phyloP scores from a whole-genome alignment of 164 flowering plant species.

The Cinnamomum chago region DNA sequence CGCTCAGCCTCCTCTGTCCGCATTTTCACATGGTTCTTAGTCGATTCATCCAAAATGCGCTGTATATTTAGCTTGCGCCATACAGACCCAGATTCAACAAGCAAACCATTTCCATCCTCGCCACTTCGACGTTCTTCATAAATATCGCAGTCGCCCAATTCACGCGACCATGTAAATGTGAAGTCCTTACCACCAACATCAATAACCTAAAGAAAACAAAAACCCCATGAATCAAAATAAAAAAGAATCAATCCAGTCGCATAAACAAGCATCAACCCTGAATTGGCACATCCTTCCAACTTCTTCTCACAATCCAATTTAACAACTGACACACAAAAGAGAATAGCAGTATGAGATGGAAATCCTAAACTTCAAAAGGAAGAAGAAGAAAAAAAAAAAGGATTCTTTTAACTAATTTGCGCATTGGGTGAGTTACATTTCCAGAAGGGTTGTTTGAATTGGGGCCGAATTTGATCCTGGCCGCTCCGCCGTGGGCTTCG shows the following conservation, averaged over 20 bases:
- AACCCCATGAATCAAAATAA: background rate
- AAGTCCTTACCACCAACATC: conserved; percentile 92
- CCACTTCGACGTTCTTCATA: conserved; percentile 86
- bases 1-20: conserved; percentile 94
- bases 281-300: background rate
- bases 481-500: conserved; percentile 62
- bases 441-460: conserved; percentile 48
- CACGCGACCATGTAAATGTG: conserved; percentile 84
- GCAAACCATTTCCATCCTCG: conserved; percentile 81
- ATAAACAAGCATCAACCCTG: background rate
- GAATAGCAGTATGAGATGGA: no score
- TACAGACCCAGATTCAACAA: conserved; percentile 85
- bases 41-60: conserved; percentile 86
- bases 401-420: no score
- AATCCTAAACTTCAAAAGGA: background rate
- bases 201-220: conserved; percentile 56
- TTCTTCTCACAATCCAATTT: background rate
- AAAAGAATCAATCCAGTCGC: background rate
- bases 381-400: background rate
- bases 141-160: conserved; percentile 82
- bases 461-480: conserved; percentile 80
- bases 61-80: conserved; percentile 95
- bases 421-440: conserved; percentile 39
- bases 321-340: background rate
- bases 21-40: conserved; percentile 89